Percentiles rank a stretch among this genome's conserved stretches.
Conservation (phyloP, 2,329 filamentous ascomycete genomes). For the Tolypocladium amazonense region DNA sequence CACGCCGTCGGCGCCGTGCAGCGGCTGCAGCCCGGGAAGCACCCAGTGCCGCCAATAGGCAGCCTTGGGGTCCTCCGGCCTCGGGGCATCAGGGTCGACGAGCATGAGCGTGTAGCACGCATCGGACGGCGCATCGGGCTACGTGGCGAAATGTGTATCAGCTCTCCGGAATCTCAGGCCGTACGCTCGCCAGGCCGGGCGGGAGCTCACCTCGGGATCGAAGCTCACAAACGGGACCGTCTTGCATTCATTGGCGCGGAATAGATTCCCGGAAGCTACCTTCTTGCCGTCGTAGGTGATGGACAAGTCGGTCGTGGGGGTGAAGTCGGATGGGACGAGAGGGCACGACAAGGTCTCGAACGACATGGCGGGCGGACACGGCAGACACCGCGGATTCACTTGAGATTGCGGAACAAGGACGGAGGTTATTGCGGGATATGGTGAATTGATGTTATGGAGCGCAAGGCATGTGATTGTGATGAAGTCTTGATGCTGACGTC, state of each 20-base stretch:
- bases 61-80: slow-evolving; percentile 42
- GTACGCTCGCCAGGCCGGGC: background rate
- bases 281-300: background rate
- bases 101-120: slow-evolving; percentile 35
- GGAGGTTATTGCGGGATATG: background rate
- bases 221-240: background rate
- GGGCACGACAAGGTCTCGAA: background rate
- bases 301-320: background rate
- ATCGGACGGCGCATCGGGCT: slow-evolving; percentile 9
- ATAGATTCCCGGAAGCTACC: background rate
- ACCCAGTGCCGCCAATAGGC: slow-evolving; percentile 47
- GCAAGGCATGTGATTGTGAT: background rate
- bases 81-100: slow-evolving; percentile 44
- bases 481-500: background rate
- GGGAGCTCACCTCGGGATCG: slow-evolving; percentile 7
- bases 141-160: background rate
- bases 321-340: background rate
- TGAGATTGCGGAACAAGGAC: background rate
- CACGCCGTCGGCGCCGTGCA: slow-evolving; percentile 9
- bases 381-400: background rate
- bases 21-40: slow-evolving; percentile 26
- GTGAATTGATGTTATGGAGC: background rate
- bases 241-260: background rate
- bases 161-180: background rate
- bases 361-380: background rate